Evolutionary conservation across 371 early-diverging fungal genomes (phyloP), one percentile per base, ranked within the genome.

Genomic region (Massospora cicadina): DNA sequence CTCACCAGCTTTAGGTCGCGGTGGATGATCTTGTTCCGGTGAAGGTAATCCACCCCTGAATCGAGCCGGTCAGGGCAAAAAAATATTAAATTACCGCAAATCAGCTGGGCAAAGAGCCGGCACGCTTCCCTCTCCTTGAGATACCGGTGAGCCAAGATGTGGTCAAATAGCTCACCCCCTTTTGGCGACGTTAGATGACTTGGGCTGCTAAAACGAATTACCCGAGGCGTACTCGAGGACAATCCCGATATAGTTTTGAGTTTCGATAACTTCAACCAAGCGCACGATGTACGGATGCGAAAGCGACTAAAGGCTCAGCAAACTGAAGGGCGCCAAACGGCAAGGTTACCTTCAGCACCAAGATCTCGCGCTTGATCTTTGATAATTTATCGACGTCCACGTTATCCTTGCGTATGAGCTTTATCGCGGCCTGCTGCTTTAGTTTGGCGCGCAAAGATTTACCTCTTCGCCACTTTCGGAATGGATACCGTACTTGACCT

Each of bases 151-250:
- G 91, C 90, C 53, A 95, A 79, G 61, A 98, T 95, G 71, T 94
- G 87, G 73, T 96, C 97, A 73, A 98, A 98, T 57, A 98, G 75
- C 72, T 98, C 98, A 60, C 97, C 97, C 53, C 88, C 87, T 79
- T 67, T 24, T 60, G 10, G 17, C 10, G n/a, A 31, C n/a, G 2
- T 30, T 33, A 33, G 17, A 33, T 30, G 13, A 62, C 13, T 0
- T 23, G 43, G 5, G 5, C 30, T 30, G 30, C 29, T 23, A 63
- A 2, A 27, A 5, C 13, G 33, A 2, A 55, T 66, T 76, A 80
- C 88, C 91, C 65, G 93, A 91, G 25, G 94, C 95, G 70, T 90
- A 95, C 74, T 95, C 94, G 72, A 95, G 81, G 21, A 95, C 88
- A 66, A 97, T 89, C 28, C 94, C 95, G 69, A 97, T 94, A 70